A percentile compares a stretch with the other conserved stretches of the same genome.
Evolutionary conservation across 1,139 yeast species (phyloP).

Genomic region (Debaryomycetaceae sp.): DNA sequence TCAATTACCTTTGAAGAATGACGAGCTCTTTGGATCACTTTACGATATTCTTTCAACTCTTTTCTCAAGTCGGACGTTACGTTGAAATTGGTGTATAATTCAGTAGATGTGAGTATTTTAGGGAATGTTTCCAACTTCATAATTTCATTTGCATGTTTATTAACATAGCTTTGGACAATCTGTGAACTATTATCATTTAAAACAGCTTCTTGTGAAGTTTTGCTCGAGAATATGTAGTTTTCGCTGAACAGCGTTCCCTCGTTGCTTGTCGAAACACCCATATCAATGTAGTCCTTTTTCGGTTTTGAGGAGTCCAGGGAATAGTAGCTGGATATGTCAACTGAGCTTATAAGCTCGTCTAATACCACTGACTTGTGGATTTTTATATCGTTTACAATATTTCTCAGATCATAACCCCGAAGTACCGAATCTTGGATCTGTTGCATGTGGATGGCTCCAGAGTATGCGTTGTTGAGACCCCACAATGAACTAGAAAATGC

Average conservation of each 20-base stretch:
- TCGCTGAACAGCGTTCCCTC: slow-evolving; percentile 13
- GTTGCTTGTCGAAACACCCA: slow-evolving; percentile 7
- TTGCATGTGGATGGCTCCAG: slow-evolving; percentile 25
- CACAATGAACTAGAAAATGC: slow-evolving; percentile 35
- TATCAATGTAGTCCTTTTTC: slow-evolving; percentile 5
- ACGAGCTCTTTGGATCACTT: slow-evolving; percentile 38
- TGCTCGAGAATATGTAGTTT: slow-evolving; percentile 12
- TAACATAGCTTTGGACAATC: slow-evolving; percentile 14
- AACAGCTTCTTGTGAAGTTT: neutral
- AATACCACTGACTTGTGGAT: slow-evolving; percentile 10
- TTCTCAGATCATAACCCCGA: slow-evolving; percentile 25
- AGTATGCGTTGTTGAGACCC: slow-evolving; percentile 31
- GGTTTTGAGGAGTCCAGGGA: neutral
- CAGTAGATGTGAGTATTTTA: slow-evolving; percentile 9
- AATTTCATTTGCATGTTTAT: slow-evolving; percentile 18
- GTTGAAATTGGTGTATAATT: slow-evolving; percentile 36
- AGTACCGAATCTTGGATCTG: slow-evolving; percentile 29
- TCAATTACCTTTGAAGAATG: slow-evolving; percentile 43
- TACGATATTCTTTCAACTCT: slow-evolving; percentile 46
- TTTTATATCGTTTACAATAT: slow-evolving; percentile 33
- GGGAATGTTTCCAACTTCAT: slow-evolving; percentile 36
- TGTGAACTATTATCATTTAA: neutral
- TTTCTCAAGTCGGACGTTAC: slow-evolving; percentile 44
- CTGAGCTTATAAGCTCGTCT: slow-evolving; percentile 1
- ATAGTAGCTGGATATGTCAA: slow-evolving; percentile 3